Base-by-base conservation (phyloP, 2,329 filamentous ascomycete species). In the Stagonosporopsis rhizophila region DNA sequence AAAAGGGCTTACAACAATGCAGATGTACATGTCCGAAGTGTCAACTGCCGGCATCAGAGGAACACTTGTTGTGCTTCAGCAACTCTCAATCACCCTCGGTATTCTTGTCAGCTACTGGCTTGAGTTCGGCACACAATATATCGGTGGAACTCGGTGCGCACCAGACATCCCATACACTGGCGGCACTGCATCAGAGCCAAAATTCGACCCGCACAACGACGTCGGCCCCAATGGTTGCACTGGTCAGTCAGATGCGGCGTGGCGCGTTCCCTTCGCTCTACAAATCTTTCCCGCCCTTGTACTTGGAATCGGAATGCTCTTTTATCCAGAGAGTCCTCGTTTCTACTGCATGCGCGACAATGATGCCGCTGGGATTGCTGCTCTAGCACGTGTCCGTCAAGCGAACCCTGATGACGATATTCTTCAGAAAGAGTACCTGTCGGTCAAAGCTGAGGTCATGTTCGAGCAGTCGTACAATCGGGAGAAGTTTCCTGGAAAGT, bases 231-330 rank as follows among this genome's bases (percentile, higher is more conserved):
- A 60, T 17, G 64, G 62, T 14, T 67, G 62, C 38, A 65, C 62
- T 15, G 62, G 62, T 11, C 64, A 69, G 22, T 90, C 58, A 15
- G 60, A 66, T 40, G 58, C 64, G 20, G 38, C 64, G 9, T 70
- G 66, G 67, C 88, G 91, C 60, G 91, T 95, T 53, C 90, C 90
- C 49, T 91, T 95, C 62, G 87, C 78, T 49, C 80, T 96, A 44
- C 92, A 96, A 79, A 89, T 94, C 76, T 78, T 86, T 55, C 95
- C 90, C 87, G 91, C 89, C 45, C 39, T 92, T 38, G 88, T 95
- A 60, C 87, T 96, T 27, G 89, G 78, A 23, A 72, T 72, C 38
- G 91, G 91, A 69, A 80, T 82, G 72, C 71, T 72, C 20, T 66
- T 59, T 41, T 66, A 61, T 19, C 67, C 67, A 2, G 66, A 70